phyloP scores from a whole-genome alignment of 2,329 filamentous ascomycete genomes.

The Phoma sp. region DNA sequence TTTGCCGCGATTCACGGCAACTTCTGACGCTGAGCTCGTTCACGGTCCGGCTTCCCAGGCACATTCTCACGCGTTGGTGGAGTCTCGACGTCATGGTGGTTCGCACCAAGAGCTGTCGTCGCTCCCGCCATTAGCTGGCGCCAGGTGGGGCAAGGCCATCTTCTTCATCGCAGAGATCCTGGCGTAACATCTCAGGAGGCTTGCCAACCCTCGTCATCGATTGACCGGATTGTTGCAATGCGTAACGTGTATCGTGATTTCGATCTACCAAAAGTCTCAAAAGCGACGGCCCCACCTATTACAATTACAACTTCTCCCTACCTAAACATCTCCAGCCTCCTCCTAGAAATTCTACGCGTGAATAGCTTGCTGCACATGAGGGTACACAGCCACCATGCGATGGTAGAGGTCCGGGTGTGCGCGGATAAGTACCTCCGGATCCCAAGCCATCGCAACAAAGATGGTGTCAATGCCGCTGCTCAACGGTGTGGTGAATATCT shows the following conservation, averaged over 20 bases:
- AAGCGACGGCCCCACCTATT: constrained; percentile 15
- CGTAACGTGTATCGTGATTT: constrained; percentile 17
- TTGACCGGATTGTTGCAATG: constrained; percentile 11
- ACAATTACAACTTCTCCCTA: neutral
- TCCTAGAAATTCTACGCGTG: constrained; percentile 53
- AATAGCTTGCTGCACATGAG: constrained; percentile 79
- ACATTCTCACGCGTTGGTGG: constrained; percentile 12
- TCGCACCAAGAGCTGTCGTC: constrained; percentile 18
- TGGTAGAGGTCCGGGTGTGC: constrained; percentile 84
- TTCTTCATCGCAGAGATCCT: constrained; percentile 5
- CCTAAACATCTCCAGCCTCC: neutral
- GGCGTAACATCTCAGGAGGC: constrained; percentile 11
- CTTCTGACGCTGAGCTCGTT: constrained; percentile 14
- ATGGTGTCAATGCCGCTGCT: constrained; percentile 90
- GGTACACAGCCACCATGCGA: constrained; percentile 80
- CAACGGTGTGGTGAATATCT: constrained; percentile 87
- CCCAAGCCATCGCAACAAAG: constrained; percentile 78
- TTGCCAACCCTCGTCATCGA: constrained; percentile 16
- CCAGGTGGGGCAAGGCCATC: constrained; percentile 30
- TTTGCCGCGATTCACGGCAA: constrained; percentile 7
- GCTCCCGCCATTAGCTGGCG: constrained; percentile 31
- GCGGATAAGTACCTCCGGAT: constrained; percentile 73
- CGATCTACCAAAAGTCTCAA: constrained; percentile 7
- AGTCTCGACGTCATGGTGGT: constrained; percentile 34
- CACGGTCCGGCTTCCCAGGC: constrained; percentile 18